Base-by-base conservation (phyloP, 2,329 filamentous ascomycete species). In the Calonectria pauciramosa region DNA sequence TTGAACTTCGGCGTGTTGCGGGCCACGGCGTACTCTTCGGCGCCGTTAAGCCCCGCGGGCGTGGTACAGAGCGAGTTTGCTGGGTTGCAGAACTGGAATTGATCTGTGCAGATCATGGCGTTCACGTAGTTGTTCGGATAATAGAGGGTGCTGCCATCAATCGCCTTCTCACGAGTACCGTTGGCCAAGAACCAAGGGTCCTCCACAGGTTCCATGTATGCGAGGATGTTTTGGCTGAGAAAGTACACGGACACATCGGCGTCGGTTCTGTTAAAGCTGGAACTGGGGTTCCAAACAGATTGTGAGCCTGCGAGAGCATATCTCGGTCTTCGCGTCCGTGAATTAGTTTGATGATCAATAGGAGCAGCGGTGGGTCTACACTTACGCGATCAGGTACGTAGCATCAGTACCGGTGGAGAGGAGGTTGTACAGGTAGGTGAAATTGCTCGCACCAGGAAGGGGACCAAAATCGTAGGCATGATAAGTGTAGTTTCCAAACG, bases 161-260 rank as follows among this genome's bases (percentile, higher is more conserved):
- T 49, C 14, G 26, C 41, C 23, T 47, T 51, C n/a, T 34, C 26
- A 3, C 20, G 26, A 2, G 44, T 66, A 16, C 28, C 44, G 16
- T 66, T 66, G 20, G 63, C 63, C 41, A 51, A 18, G 41, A 66
- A 66, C 63, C 63, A 66, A 4, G 63, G 63, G 14, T 66, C 63
- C 11, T 66, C 18, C 9, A 66, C 44, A 8, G 63, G 63, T 1
- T 66, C 41, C 63, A 66, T 66, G 14, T 66, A 47, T 4, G 44
- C 41, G 20, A 66, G 41, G 11, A 52, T 56, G 20, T 67, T 51
- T 51, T 70, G 54, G 28, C 47, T 60, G n/a, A 60, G 54, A 60
- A 60, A 60, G 32, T 60, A 60, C 0, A 60, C 34, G 4, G 54
- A 60, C 5, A 60, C 54, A 18, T 60, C 54, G 54, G 54, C 54